Evolutionary conservation across 75 land plant genomes (phyloP).

Genomic region (Pinus taeda): DNA sequence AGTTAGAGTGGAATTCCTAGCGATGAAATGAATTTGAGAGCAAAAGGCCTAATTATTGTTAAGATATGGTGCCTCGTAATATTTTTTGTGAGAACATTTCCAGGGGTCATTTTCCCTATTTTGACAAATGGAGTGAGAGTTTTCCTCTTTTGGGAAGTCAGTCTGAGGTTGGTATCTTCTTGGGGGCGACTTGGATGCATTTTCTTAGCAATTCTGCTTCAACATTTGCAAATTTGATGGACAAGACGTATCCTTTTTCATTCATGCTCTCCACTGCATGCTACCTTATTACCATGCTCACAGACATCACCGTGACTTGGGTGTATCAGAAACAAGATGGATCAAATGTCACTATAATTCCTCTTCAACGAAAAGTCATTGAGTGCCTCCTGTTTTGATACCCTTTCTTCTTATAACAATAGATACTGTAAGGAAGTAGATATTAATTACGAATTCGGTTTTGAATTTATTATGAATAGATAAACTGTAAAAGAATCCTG

Average conservation of each 20-base stretch:
- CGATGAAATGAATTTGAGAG: constrained; percentile 17
- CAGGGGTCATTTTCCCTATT: constrained; percentile 34
- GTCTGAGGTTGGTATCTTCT: constrained; percentile 33
- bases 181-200: constrained; percentile 71
- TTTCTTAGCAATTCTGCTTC: constrained; percentile 60
- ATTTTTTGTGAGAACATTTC: constrained; percentile 31
- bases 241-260: constrained; percentile 63
- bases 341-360: constrained; percentile 30
- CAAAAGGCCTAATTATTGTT: constrained; percentile 18
- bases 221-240: constrained; percentile 51
- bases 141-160: constrained; percentile 38
- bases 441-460: too few relatives aligned
- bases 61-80: constrained; percentile 31
- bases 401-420: too few relatives aligned
- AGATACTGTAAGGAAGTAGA: too few relatives aligned
- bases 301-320: constrained; percentile 34
- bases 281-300: constrained; percentile 67
- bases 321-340: constrained; percentile 17
- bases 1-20: neutral
- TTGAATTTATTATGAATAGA: too few relatives aligned
- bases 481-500: too few relatives aligned
- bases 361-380: too few relatives aligned
- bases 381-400: too few relatives aligned
- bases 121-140: constrained; percentile 21
- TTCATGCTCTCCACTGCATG: constrained; percentile 60